phyloP scores from a whole-genome alignment of 2,329 filamentous ascomycete species.

The Pestalotiopsis sp. region DNA sequence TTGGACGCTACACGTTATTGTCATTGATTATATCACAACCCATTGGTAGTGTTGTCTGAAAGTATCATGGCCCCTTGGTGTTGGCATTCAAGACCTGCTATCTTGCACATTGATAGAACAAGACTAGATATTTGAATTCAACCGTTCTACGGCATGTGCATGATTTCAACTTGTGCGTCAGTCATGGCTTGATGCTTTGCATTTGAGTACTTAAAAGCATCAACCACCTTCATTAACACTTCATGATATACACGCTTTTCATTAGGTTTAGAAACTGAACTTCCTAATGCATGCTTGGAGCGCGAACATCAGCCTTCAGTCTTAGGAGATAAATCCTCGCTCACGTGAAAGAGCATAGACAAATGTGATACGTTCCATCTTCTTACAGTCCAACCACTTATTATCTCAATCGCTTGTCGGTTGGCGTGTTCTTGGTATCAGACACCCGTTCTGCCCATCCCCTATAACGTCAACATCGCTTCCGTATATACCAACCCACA shows the following conservation, averaged over 20 bases:
- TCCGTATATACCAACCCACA: background rate
- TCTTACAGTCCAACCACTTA: background rate
- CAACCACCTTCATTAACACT: background rate
- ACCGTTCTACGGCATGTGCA: background rate
- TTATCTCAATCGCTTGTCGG: background rate
- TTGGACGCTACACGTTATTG: background rate
- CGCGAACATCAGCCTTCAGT: too few species aligned
- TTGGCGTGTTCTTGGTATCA: background rate
- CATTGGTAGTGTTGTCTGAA: background rate
- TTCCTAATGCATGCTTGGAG: too few species aligned
- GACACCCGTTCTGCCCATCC: background rate
- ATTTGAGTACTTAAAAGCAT: background rate
- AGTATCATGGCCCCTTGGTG: background rate
- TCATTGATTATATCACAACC: background rate
- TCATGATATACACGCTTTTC: background rate
- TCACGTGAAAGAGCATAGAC: too few species aligned
- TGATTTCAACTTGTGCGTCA: background rate
- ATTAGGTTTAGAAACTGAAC: background rate
- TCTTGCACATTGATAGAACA: background rate
- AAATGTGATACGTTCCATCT: too few species aligned
- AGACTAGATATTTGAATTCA: background rate
- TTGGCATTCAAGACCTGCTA: background rate
- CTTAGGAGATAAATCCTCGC: too few species aligned
- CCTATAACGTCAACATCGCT: background rate
- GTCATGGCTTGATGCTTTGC: background rate